A percentile compares a stretch with the other conserved stretches of the same genome.
phyloP scores from a whole-genome alignment of 306 rosid species.

The Bauhinia variegata region DNA sequence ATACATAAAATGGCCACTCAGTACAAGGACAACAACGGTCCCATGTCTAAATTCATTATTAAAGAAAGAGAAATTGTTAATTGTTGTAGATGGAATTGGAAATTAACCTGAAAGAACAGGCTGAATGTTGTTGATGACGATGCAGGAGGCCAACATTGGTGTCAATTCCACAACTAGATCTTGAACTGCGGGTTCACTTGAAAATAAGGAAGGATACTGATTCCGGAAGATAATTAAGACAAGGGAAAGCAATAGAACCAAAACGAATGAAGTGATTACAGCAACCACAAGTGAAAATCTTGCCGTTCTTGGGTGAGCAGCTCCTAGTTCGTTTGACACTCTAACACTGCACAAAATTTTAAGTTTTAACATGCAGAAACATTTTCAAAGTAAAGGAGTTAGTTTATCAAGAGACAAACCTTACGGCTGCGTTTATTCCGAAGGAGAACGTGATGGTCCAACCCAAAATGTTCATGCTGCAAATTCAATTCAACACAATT shows the following conservation, averaged over 20 bases:
- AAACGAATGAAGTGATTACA: conserved; percentile 43
- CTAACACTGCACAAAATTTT: conserved; percentile 63
- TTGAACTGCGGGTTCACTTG: conserved; percentile 53
- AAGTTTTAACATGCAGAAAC: neutral
- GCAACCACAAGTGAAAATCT: conserved; percentile 76
- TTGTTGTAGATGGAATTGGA: too few species aligned
- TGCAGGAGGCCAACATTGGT: conserved; percentile 67
- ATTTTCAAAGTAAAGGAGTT: neutral
- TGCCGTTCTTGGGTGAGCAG: conserved; percentile 82
- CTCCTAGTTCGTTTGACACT: conserved; percentile 89
- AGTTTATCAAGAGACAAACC: conserved; percentile 41
- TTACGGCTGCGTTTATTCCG: conserved; percentile 77
- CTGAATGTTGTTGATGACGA: conserved; percentile 73
- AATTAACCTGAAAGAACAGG: conserved; percentile 72
- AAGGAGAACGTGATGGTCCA: conserved; percentile 74
- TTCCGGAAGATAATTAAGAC: conserved; percentile 45
- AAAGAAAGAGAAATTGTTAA: neutral
- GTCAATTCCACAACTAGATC: conserved; percentile 59
- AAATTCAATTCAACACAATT: conserved; percentile 23
- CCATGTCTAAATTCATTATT: neutral
- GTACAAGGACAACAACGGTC: too few species aligned
- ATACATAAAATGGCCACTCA: too few species aligned
- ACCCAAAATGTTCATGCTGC: conserved; percentile 81
- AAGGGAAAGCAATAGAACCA: conserved; percentile 47
- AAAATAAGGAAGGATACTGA: conserved; percentile 62